Conservation (phyloP, 495 filamentous ascomycete genomes). For the Penicillium daleae region DNA sequence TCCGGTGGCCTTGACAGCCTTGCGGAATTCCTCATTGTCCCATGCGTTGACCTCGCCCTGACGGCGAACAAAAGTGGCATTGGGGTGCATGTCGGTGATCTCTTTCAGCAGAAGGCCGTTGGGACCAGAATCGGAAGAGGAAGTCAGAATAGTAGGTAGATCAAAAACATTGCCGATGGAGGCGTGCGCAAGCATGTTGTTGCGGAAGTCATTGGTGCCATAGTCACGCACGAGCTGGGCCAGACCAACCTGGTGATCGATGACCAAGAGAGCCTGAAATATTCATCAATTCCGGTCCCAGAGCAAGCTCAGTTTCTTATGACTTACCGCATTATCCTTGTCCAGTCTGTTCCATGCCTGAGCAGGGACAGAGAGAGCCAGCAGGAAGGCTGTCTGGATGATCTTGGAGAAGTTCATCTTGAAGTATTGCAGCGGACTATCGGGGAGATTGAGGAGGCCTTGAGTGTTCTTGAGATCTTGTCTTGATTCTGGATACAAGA, state of each 20-base stretch:
- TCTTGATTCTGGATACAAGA: neutral
- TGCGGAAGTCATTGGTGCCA: slow-evolving; percentile 61
- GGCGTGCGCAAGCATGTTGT: slow-evolving; percentile 72
- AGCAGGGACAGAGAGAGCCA: slow-evolving; percentile 25
- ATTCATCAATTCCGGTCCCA: neutral
- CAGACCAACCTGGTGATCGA: slow-evolving; percentile 76
- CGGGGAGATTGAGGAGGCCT: neutral
- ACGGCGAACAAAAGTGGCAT: slow-evolving; percentile 66
- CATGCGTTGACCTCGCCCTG: slow-evolving; percentile 80
- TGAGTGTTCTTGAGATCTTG: neutral
- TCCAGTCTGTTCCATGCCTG: slow-evolving; percentile 51
- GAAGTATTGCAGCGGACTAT: neutral
- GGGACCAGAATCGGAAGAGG: slow-evolving; percentile 61
- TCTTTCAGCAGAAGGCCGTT: slow-evolving; percentile 75
- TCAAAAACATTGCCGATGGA: slow-evolving; percentile 67
- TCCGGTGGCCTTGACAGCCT: slow-evolving; percentile 64
- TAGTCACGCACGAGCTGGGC: slow-evolving; percentile 67
- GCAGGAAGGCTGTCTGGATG: slow-evolving; percentile 22
- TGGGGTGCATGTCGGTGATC: slow-evolving; percentile 68
- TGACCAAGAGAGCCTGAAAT: slow-evolving; percentile 58
- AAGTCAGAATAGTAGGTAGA: slow-evolving; percentile 71
- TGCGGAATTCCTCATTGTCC: slow-evolving; percentile 74
- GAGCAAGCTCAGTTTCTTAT: neutral
- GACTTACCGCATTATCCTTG: slow-evolving; percentile 58
- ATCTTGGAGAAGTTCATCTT: slow-evolving; percentile 23